Evolutionary conservation across 768 basidiomycete genomes (phyloP).

Genomic region (Hemileccinum impolitum): DNA sequence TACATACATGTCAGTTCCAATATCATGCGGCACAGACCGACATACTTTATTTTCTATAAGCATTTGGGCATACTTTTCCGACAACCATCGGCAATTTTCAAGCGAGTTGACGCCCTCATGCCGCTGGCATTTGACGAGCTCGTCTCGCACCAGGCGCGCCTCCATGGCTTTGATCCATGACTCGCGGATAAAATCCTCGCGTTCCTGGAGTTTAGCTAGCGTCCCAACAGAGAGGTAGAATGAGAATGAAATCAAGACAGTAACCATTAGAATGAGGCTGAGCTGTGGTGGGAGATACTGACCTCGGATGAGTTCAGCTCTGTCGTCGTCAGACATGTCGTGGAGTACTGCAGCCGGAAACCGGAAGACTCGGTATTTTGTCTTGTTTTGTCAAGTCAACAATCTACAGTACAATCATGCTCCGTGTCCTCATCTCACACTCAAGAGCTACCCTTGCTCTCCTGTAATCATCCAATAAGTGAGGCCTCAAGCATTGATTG

Average conservation of each 20-base stretch:
- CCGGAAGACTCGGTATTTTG: slow-evolving; percentile 7
- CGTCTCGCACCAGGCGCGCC: slow-evolving; percentile 80
- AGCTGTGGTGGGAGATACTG: not conserved
- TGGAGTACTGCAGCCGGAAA: not conserved
- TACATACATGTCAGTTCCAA: slow-evolving; percentile 3
- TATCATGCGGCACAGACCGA: not conserved
- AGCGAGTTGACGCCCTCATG: slow-evolving; percentile 90
- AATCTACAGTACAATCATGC: too few species aligned
- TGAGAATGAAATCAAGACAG: not conserved
- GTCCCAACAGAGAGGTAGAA: not conserved
- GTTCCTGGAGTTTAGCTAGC: slow-evolving; percentile 59
- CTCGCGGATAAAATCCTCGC: slow-evolving; percentile 79
- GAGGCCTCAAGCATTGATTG: too few species aligned
- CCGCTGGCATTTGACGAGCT: slow-evolving; percentile 85
- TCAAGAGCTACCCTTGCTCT: too few species aligned
- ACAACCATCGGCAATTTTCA: slow-evolving; percentile 83
- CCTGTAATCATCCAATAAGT: too few species aligned
- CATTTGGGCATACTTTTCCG: slow-evolving; percentile 79
- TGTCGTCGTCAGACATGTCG: slow-evolving; percentile 33
- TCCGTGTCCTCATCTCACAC: too few species aligned
- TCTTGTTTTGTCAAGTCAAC: slow-evolving; percentile 7
- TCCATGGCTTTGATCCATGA: slow-evolving; percentile 97
- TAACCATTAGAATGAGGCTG: not conserved
- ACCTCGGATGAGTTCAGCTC: slow-evolving; percentile 34
- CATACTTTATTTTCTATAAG: slow-evolving; percentile 77